Conservation (phyloP, 176 grass and related monocot species). For the Musa troglodytarum region DNA sequence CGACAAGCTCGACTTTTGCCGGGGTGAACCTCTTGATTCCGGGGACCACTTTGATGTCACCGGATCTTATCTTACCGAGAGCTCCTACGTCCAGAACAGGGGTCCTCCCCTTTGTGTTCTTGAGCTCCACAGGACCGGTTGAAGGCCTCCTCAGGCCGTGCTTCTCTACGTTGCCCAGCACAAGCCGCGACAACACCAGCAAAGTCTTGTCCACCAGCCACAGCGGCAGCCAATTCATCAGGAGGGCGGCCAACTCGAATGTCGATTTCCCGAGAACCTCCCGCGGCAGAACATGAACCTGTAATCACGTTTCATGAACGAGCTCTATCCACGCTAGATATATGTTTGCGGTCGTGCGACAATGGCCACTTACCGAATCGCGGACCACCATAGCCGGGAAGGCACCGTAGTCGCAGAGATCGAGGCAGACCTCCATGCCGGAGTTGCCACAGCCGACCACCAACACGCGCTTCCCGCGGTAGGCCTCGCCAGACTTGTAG, state of each 20-base stretch:
- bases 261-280: conserved; percentile 66
- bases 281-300: conserved; percentile 77
- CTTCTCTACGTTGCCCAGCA: conserved; percentile 48
- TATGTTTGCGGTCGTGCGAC: too few relatives aligned
- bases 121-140: conserved; percentile 46
- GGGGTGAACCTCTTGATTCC: conserved; percentile 39
- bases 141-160: conserved; percentile 49
- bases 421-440: conserved; percentile 83
- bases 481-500: conserved; percentile 55
- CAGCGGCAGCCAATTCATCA: conserved; percentile 52
- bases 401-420: conserved; percentile 71
- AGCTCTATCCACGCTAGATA: not conserved
- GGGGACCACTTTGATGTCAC: conserved; percentile 61
- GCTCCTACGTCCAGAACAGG: conserved; percentile 70
- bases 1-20: conserved; percentile 39
- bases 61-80: conserved; percentile 53
- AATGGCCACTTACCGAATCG: conserved; percentile 49
- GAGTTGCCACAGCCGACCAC: conserved; percentile 87
- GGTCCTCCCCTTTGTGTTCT: conserved; percentile 62
- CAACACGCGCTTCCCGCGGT: conserved; percentile 51
- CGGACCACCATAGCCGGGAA: conserved; percentile 70
- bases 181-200: conserved; percentile 41
- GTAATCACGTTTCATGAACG: not conserved
- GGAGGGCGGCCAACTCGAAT: conserved; percentile 48
- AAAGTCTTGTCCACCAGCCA: conserved; percentile 62